phyloP scores from a whole-genome alignment of 768 basidiomycete genomes.

The Tulasnella sp. region DNA sequence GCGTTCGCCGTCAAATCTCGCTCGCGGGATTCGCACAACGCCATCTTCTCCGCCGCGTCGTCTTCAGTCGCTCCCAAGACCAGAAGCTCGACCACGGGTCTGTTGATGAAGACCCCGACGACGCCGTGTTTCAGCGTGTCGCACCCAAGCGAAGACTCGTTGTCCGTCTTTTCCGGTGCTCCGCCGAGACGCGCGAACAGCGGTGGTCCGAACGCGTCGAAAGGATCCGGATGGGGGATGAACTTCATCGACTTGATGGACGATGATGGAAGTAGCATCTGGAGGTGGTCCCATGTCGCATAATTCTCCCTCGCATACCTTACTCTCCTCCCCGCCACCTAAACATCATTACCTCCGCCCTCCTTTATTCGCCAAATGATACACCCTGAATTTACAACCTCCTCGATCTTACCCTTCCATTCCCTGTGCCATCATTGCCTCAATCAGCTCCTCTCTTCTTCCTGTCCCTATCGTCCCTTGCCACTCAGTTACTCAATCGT shows the following conservation, averaged over 20 bases:
- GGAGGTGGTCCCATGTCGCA: neutral
- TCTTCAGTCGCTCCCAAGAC: neutral
- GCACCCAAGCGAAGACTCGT: neutral
- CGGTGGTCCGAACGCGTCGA: neutral
- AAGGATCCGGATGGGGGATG: constrained; percentile 9
- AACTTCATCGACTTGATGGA: constrained; percentile 10
- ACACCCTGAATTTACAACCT: neutral
- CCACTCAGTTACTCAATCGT: too few species aligned
- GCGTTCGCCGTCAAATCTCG: neutral
- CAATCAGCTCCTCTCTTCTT: neutral
- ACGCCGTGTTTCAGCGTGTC: neutral
- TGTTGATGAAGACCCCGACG: neutral
- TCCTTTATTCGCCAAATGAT: neutral
- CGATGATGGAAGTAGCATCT: neutral
- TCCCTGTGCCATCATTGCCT: neutral
- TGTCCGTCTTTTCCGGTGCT: neutral
- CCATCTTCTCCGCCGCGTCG: neutral
- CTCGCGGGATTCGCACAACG: neutral
- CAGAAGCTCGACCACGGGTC: neutral
- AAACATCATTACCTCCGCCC: neutral
- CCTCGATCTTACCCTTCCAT: neutral
- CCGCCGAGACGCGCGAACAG: constrained; percentile 1
- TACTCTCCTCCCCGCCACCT: neutral
- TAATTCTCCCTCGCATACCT: neutral
- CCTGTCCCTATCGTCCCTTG: neutral